phyloP scores from a whole-genome alignment of 2,329 filamentous ascomycete species.

The Ascochyta fabae region DNA sequence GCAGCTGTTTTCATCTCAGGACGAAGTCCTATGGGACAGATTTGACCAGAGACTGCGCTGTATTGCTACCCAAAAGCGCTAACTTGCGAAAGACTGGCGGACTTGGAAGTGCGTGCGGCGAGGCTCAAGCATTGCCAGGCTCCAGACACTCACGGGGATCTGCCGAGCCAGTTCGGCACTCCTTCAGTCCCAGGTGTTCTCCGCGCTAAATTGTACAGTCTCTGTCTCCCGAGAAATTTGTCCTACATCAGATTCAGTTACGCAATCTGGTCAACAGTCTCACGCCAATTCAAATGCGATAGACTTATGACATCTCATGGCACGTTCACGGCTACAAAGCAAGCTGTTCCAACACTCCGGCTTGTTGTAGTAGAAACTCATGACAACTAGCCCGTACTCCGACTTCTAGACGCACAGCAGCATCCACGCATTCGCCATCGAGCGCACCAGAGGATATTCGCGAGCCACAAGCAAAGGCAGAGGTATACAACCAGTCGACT shows the following conservation, averaged over 20 bases:
- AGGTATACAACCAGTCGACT: not conserved
- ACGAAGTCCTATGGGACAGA: not conserved
- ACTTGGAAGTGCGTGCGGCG: not conserved
- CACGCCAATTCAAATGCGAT: not conserved
- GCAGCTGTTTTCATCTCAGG: not conserved
- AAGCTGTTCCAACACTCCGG: not conserved
- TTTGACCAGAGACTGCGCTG: not conserved
- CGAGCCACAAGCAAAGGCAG: not conserved
- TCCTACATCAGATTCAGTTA: not conserved
- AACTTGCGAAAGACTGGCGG: not conserved
- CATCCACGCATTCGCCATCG: not conserved
- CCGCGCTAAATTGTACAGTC: not conserved
- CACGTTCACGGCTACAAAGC: not conserved
- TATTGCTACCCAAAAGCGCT: conserved; percentile 7
- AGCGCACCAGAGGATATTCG: not conserved
- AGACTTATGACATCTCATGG: not conserved
- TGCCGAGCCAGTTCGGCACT: conserved; percentile 6
- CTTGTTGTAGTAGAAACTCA: not conserved
- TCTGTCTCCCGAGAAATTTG: not conserved
- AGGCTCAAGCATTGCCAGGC: not conserved
- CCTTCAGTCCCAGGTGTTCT: not conserved
- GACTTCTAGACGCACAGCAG: not conserved
- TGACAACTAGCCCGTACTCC: not conserved
- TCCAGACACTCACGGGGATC: not conserved
- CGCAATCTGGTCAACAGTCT: not conserved